These are phyloP conservation scores for Sambucus nigra DNA, from an alignment of 129 eudicot species.

Conservation along the genomic window DNA sequence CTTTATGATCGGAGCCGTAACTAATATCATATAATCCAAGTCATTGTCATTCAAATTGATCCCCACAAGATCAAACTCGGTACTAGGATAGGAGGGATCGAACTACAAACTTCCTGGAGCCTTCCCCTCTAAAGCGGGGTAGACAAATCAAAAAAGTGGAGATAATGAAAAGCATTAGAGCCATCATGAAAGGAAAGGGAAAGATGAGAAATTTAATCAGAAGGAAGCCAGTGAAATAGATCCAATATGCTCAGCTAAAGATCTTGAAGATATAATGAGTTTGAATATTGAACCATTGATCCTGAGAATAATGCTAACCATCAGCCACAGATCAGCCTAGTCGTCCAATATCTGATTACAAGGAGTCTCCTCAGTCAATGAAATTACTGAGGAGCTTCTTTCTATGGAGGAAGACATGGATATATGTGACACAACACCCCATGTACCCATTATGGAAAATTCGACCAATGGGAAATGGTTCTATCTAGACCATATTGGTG, in stretches of 20 bases:
- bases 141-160: slow-evolving; percentile 33
- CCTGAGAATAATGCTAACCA: slow-evolving; percentile 20
- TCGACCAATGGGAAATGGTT: slow-evolving; percentile 65
- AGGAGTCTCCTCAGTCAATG: slow-evolving; percentile 43
- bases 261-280: slow-evolving; percentile 29
- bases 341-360: slow-evolving; percentile 8
- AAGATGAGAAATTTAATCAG: slow-evolving; percentile 37
- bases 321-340: slow-evolving; percentile 18
- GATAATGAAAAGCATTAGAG: slow-evolving; percentile 40
- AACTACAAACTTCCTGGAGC: slow-evolving; percentile 43
- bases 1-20: slow-evolving; percentile 57
- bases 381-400: slow-evolving; percentile 49
- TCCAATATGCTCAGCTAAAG: slow-evolving; percentile 29
- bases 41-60: slow-evolving; percentile 59
- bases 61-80: slow-evolving; percentile 57
- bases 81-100: slow-evolving; percentile 46
- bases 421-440: slow-evolving; percentile 97
- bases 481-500: slow-evolving; percentile 73
- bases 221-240: slow-evolving; percentile 30
- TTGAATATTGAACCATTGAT: slow-evolving; percentile 30
- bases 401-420: slow-evolving; percentile 99
- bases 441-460: slow-evolving; percentile 42
- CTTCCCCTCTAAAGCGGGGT: slow-evolving; percentile 45
- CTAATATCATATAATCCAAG: slow-evolving; percentile 45
- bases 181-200: slow-evolving; percentile 38